Conservation (phyloP, 2,329 filamentous ascomycete genomes). For the Colletotrichum abscissum region DNA sequence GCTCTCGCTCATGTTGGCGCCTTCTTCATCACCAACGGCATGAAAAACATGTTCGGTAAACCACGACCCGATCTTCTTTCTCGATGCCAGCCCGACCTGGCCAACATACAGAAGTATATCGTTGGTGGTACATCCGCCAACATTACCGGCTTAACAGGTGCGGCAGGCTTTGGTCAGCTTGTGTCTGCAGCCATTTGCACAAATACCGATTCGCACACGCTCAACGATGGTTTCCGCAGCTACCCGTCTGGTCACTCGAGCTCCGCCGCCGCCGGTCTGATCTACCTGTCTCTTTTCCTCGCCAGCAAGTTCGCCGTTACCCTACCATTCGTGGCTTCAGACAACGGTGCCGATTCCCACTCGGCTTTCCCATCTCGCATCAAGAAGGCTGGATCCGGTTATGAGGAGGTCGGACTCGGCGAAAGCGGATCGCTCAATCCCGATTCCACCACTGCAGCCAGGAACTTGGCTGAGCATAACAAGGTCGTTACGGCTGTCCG, state of each 20-base stretch:
- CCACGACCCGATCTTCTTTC: slow-evolving; percentile 85
- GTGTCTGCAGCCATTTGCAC: slow-evolving; percentile 83
- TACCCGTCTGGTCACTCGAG: slow-evolving; percentile 71
- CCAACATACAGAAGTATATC: slow-evolving; percentile 67
- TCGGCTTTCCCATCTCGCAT: slow-evolving; percentile 83
- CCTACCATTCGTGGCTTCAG: slow-evolving; percentile 73
- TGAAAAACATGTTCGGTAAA: slow-evolving; percentile 81
- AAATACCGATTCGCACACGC: slow-evolving; percentile 67
- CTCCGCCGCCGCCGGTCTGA: slow-evolving; percentile 80
- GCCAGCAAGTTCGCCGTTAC: slow-evolving; percentile 84
- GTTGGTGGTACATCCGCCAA: slow-evolving; percentile 64
- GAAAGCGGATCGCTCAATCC: slow-evolving; percentile 26
- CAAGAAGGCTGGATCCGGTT: slow-evolving; percentile 53
- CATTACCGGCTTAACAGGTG: slow-evolving; percentile 37
- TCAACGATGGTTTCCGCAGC: slow-evolving; percentile 86
- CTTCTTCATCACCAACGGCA: slow-evolving; percentile 85
- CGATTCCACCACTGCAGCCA: slow-evolving; percentile 37
- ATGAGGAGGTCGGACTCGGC: slow-evolving; percentile 43
- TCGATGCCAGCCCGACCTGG: slow-evolving; percentile 81
- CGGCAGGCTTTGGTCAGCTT: slow-evolving; percentile 67
- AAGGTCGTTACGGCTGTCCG: slow-evolving; percentile 65
- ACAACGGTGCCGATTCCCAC: slow-evolving; percentile 57
- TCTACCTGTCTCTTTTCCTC: slow-evolving; percentile 89
- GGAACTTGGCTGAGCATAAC: slow-evolving; percentile 48
- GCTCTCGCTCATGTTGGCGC: slow-evolving; percentile 76